Conservation (phyloP, 352 stramenopile species). For the Phytophthora tubulina region DNA sequence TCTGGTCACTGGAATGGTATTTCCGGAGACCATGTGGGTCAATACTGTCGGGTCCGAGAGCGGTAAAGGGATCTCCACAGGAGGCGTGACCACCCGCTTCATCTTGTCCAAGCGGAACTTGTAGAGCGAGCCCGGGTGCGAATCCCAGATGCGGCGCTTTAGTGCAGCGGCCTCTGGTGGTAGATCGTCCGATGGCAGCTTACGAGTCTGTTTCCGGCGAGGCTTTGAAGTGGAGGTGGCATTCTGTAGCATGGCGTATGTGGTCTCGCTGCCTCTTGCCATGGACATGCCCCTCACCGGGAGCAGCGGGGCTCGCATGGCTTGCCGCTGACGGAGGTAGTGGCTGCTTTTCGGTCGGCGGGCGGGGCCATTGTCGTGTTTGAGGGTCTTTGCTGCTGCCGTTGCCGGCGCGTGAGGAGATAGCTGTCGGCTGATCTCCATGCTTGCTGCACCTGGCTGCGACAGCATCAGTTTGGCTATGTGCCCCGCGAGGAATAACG, state of each 20-base stretch:
- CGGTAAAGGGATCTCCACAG: slow-evolving; percentile 27
- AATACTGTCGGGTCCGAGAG: slow-evolving; percentile 27
- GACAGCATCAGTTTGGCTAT: slow-evolving; percentile 8
- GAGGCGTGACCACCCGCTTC: slow-evolving; percentile 32
- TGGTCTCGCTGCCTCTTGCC: slow-evolving; percentile 11
- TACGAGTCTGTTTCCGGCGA: slow-evolving; percentile 13
- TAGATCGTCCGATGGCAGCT: slow-evolving; percentile 25
- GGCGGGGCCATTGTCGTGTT: slow-evolving; percentile 10
- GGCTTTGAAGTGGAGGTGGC: not conserved
- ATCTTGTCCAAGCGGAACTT: slow-evolving; percentile 36
- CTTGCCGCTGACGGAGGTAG: slow-evolving; percentile 12
- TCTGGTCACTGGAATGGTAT: slow-evolving; percentile 29
- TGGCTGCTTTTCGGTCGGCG: not conserved
- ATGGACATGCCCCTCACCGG: slow-evolving; percentile 29
- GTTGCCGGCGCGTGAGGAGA: slow-evolving; percentile 14
- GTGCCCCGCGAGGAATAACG: slow-evolving; percentile 9
- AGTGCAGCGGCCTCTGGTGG: slow-evolving; percentile 25
- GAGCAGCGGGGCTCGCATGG: slow-evolving; percentile 16
- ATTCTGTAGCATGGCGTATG: slow-evolving; percentile 10
- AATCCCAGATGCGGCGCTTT: slow-evolving; percentile 34
- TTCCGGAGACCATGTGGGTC: slow-evolving; percentile 26
- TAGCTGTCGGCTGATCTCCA: slow-evolving; percentile 21
- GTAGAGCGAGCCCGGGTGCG: slow-evolving; percentile 23
- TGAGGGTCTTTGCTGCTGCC: slow-evolving; percentile 6
- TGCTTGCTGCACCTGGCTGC: not conserved